Percentiles rank a stretch among this genome's conserved stretches.
phyloP scores from a whole-genome alignment of 371 early-diverging fungal genomes.

The Apophysomyces elegans region DNA sequence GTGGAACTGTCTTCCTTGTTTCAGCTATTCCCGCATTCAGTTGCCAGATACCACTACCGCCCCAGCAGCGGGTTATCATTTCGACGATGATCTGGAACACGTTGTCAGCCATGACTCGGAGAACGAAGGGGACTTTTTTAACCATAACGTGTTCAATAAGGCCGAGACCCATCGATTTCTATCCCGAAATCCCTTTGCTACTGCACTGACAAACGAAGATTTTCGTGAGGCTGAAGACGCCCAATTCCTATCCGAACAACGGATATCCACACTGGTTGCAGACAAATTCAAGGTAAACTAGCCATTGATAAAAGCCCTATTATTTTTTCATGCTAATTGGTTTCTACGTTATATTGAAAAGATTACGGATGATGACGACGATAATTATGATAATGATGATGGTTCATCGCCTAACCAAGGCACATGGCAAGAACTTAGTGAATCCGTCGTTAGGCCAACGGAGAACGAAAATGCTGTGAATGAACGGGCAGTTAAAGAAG shows the following conservation, averaged over 20 bases:
- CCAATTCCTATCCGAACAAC: constrained; percentile 26
- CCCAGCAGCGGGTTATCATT: neutral
- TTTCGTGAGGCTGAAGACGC: constrained; percentile 25
- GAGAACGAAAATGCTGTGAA: neutral
- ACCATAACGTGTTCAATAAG: constrained; percentile 3
- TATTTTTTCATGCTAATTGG: neutral
- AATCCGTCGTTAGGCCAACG: neutral
- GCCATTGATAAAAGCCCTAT: neutral
- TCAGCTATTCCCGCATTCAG: neutral
- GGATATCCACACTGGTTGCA: constrained; percentile 26
- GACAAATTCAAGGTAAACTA: neutral
- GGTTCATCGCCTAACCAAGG: neutral
- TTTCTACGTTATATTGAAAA: neutral
- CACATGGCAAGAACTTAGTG: neutral
- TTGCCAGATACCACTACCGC: neutral
- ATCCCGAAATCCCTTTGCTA: constrained; percentile 22
- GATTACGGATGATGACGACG: neutral
- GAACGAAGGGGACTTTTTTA: constrained; percentile 3
- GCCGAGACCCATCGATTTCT: constrained; percentile 21
- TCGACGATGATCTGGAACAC: constrained; percentile 4
- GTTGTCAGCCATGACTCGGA: constrained; percentile 4
- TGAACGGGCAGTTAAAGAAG: neutral
- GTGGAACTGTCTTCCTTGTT: neutral
- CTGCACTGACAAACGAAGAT: constrained; percentile 15
- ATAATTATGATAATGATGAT: too few relatives aligned